A percentile compares a stretch with the other conserved stretches of the same genome.
phyloP scores from a whole-genome alignment of 1,139 yeast genomes.

The Yamadazyma buinensis region DNA sequence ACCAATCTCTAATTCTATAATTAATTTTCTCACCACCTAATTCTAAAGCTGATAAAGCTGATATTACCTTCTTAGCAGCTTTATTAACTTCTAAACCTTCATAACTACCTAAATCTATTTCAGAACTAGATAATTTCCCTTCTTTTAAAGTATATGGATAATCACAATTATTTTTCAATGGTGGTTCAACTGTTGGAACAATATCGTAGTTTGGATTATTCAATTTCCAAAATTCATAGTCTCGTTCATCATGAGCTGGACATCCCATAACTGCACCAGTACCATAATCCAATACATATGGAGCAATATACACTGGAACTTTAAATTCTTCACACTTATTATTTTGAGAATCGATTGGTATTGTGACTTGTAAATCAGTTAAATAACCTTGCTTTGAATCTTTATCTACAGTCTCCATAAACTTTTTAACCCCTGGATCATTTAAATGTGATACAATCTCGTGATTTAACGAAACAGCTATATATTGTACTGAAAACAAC shows the following conservation, averaged over 20 bases:
- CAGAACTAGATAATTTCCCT: slow-evolving; percentile 46
- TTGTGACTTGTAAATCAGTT: slow-evolving; percentile 38
- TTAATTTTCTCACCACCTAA: slow-evolving; percentile 51
- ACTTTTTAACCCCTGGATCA: slow-evolving; percentile 31
- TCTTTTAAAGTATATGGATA: slow-evolving; percentile 47
- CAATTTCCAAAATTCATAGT: slow-evolving; percentile 69
- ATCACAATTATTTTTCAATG: slow-evolving; percentile 7
- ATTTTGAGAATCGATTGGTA: slow-evolving; percentile 53
- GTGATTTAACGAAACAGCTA: slow-evolving; percentile 75
- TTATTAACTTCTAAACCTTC: slow-evolving; percentile 45
- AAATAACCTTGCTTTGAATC: slow-evolving; percentile 65
- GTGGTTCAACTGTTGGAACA: slow-evolving; percentile 43
- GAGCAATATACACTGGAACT: slow-evolving; percentile 83
- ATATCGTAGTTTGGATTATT: slow-evolving; percentile 50
- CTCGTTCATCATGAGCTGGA: slow-evolving; percentile 90
- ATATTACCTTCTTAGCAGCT: slow-evolving; percentile 51
- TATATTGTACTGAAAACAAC: slow-evolving; percentile 71
- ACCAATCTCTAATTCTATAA: slow-evolving; percentile 83
- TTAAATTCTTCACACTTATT: slow-evolving; percentile 13
- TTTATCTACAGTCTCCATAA: slow-evolving; percentile 32
- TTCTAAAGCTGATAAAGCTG: slow-evolving; percentile 30
- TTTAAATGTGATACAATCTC: slow-evolving; percentile 47
- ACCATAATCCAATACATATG: slow-evolving; percentile 87
- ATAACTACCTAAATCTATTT: slow-evolving; percentile 42
- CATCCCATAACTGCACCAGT: slow-evolving; percentile 97